phyloP scores from a whole-genome alignment of 441 rosid species.

The Isatis lusitanica region DNA sequence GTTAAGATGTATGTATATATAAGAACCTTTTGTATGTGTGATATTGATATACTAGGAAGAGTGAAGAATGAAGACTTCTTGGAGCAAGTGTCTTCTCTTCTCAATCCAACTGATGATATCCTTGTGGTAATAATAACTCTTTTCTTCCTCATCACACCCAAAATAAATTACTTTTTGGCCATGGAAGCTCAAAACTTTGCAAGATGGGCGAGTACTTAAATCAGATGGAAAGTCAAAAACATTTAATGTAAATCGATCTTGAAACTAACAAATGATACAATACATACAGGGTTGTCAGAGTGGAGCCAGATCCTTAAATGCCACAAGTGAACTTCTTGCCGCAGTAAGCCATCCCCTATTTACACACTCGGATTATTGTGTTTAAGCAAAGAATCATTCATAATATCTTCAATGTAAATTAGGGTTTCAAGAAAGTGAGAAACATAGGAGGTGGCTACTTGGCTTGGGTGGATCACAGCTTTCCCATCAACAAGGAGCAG shows the following conservation, averaged over 20 bases:
- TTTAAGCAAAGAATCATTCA: not conserved
- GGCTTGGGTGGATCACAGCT: slow-evolving; percentile 56
- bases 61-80: slow-evolving; percentile 67
- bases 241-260: not conserved
- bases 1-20: not conserved
- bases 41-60: slow-evolving; percentile 68
- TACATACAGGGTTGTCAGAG: slow-evolving; percentile 72
- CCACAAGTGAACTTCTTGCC: slow-evolving; percentile 56
- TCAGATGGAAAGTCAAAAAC: not conserved
- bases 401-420: not conserved
- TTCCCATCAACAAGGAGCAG: slow-evolving; percentile 45
- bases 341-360: slow-evolving; percentile 46
- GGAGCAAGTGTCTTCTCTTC: slow-evolving; percentile 55
- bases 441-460: slow-evolving; percentile 83
- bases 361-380: not conserved
- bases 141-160: slow-evolving; percentile 4
- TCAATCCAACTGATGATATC: slow-evolving; percentile 51
- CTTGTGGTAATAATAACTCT: slow-evolving; percentile 53
- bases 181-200: slow-evolving; percentile 4
- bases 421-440: slow-evolving; percentile 74
- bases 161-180: not conserved
- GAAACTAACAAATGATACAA: not conserved
- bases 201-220: not conserved
- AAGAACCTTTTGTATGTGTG: slow-evolving; percentile 2
- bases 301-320: slow-evolving; percentile 75